phyloP scores from a whole-genome alignment of 83 land plant genomes.

The Isoetes engelmannii region DNA sequence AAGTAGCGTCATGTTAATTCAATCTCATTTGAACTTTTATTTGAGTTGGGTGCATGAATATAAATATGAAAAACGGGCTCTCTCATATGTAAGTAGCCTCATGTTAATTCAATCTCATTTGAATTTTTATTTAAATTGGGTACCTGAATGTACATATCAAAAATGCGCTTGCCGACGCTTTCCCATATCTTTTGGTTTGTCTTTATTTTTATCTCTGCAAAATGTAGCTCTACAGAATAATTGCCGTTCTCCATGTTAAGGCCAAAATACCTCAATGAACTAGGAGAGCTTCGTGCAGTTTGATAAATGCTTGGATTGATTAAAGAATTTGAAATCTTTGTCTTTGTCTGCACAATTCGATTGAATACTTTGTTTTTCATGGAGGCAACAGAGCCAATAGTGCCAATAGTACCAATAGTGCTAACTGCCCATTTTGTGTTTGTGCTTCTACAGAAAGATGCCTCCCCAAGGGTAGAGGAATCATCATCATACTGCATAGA shows the following conservation, averaged over 20 bases:
- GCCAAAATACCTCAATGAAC: slow-evolving; percentile 15
- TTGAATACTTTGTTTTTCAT: too few relatives aligned
- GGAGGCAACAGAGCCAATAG: too few relatives aligned
- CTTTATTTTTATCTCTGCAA: slow-evolving; percentile 13
- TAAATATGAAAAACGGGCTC: slow-evolving; percentile 10
- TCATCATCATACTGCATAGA: too few relatives aligned
- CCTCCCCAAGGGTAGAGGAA: too few relatives aligned
- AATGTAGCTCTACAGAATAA: slow-evolving; percentile 17
- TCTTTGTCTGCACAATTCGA: background rate
- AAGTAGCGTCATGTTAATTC: too few relatives aligned
- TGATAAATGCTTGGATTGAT: slow-evolving; percentile 13
- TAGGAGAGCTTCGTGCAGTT: slow-evolving; percentile 14
- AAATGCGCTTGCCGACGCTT: slow-evolving; percentile 1
- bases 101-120: too few relatives aligned
- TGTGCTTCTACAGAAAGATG: too few relatives aligned
- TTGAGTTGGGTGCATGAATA: background rate
- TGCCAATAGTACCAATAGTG: too few relatives aligned
- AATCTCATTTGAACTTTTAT: too few relatives aligned
- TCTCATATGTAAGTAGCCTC: too few relatives aligned
- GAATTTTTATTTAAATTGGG: background rate
- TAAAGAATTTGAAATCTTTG: background rate
- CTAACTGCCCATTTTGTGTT: too few relatives aligned
- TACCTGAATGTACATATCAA: slow-evolving; percentile 20
- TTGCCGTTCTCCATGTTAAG: slow-evolving; percentile 9
- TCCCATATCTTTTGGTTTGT: background rate